Evolutionary conservation across 805 yeast species (phyloP).

Genomic region (Candida odintsovae): DNA sequence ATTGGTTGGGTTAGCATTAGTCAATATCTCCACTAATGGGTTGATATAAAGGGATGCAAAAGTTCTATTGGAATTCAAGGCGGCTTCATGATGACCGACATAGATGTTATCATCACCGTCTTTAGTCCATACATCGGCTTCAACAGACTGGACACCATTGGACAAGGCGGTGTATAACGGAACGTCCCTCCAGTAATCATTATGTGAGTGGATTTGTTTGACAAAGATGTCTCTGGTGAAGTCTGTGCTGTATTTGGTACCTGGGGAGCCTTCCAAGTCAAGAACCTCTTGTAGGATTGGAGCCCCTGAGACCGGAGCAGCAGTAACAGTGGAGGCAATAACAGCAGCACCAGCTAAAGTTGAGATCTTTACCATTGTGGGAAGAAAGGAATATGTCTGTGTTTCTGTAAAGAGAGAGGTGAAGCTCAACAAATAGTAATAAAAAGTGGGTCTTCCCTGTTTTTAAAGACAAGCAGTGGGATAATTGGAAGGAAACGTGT

Average conservation of each 20-base stretch:
- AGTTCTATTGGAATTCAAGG: constrained; percentile 41
- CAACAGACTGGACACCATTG: constrained; percentile 53
- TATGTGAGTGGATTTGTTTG: constrained; percentile 57
- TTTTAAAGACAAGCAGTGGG: too few relatives aligned
- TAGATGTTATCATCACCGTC: constrained; percentile 34
- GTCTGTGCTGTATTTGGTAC: constrained; percentile 17
- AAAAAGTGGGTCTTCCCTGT: neutral
- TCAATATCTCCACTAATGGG: constrained; percentile 45
- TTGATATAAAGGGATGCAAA: constrained; percentile 48
- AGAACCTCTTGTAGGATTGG: constrained; percentile 17
- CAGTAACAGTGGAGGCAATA: neutral
- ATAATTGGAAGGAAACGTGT: neutral
- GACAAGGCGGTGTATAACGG: constrained; percentile 55
- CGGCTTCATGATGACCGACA: constrained; percentile 59
- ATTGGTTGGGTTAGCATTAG: constrained; percentile 36
- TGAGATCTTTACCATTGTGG: neutral
- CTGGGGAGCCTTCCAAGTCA: constrained; percentile 10
- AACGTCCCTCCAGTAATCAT: constrained; percentile 62
- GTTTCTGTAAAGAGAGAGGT: neutral
- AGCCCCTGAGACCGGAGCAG: constrained; percentile 5
- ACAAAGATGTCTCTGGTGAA: constrained; percentile 21
- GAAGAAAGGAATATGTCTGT: neutral
- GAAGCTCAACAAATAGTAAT: neutral
- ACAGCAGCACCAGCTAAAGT: constrained; percentile 3
- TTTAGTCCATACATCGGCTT: constrained; percentile 59